Conservation (phyloP, 73 alveolate genomes). For the Diophrys sp. region DNA sequence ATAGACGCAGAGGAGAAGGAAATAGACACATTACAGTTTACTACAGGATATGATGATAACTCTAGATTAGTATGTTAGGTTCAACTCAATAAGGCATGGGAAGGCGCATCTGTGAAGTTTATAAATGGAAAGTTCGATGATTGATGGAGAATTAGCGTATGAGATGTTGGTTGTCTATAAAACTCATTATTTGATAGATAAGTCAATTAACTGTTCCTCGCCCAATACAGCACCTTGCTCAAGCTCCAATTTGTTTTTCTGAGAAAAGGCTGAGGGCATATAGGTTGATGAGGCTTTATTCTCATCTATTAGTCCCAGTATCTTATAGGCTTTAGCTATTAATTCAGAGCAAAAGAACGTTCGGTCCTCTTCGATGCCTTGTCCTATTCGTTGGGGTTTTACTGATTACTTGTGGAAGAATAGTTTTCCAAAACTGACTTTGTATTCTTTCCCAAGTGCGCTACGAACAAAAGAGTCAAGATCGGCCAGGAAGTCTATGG, state of each 20-base stretch:
- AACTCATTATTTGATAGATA: neutral
- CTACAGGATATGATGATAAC: neutral
- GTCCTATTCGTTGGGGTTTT: constrained; percentile 8
- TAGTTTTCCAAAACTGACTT: constrained; percentile 41
- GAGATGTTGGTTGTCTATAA: neutral
- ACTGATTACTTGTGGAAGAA: constrained; percentile 30
- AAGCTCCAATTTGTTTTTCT: neutral
- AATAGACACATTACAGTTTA: constrained; percentile 1
- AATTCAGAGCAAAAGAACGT: constrained; percentile 82
- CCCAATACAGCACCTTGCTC: neutral
- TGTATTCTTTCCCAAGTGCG: constrained; percentile 53
- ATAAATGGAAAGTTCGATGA: neutral
- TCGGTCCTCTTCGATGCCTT: constrained; percentile 37
- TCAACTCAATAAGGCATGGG: neutral
- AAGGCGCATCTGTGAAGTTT: neutral
- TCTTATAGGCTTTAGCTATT: constrained; percentile 78
- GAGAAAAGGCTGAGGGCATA: neutral
- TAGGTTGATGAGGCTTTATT: neutral
- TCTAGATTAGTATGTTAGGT: constrained; percentile 6
- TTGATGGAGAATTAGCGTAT: neutral
- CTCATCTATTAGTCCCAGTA: constrained; percentile 4
- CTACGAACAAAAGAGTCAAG: constrained; percentile 46
- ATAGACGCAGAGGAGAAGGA: constrained; percentile 9
- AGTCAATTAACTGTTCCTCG: neutral
- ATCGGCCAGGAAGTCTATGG: constrained; percentile 17